Evolutionary conservation across 1,284 basidiomycete species (phyloP), one percentile per base, ranked within the genome.

Genomic region (Mycosarcoma maydis): DNA sequence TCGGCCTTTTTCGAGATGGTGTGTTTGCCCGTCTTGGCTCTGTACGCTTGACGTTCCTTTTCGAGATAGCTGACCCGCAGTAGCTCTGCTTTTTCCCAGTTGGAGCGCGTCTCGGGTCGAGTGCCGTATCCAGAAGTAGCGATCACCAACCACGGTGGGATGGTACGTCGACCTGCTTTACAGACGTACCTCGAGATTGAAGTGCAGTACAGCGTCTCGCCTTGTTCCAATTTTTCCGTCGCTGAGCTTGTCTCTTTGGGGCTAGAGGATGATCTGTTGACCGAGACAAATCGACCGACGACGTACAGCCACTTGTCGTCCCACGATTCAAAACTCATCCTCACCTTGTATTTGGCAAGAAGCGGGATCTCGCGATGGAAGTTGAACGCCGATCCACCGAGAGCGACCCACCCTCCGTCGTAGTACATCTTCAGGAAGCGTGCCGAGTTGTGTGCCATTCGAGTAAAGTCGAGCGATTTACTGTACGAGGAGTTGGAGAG

Each of bases 271-370:
- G 16, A 4, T 13, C 29, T 46, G 37, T 2, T 8, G 8, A 13
- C 46, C 32, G 58, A 42, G 20, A 66, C 48, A 47, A 73, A 73
- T 4, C 59, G 33, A n/a, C 55, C 71, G 24, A 68, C 47, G 34
- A 73, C 37, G 34, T 71, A 77, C 37, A 76, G 16, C 76, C 76
- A 77, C 53, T 77, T 77, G 40, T 76, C 65, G 43, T 77, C 74
- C 76, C 76, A 77, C 2, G 64, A 55, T 26, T 56, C 69, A 26
- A 75, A 19, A 30, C 54, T 54, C 38, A 69, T 61, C 13, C 53
- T 43, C 26, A 76, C 53, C 5, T 60, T 61, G 58, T 74, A 77
- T 22, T 52, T 52, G 1, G 65, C 50, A 19, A 74, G 40, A 30
- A 72, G 30, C 10, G 74, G 73, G 17, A 77, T 56, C 26, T 77